Evolutionary conservation across 139 green algal genomes (phyloP), one percentile per base, ranked within the genome.

Genomic region (Closterium sp.): DNA sequence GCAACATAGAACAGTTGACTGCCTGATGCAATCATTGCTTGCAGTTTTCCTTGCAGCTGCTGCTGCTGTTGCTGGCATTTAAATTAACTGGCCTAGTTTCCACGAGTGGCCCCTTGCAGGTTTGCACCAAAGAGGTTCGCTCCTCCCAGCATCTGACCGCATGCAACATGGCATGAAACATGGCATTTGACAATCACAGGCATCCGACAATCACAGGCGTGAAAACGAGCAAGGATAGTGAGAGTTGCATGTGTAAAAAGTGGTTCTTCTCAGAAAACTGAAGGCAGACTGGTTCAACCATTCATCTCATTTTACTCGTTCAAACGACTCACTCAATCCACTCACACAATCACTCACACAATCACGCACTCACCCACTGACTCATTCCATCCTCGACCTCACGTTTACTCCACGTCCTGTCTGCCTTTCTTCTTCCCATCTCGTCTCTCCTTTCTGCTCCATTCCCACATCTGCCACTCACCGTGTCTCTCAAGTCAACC

Each of bases 401-500:
- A 73, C 50, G 6, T 2, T 0, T 27, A 73, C 50, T 73, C 24
- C 17, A 24, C 24, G 13, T 27, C 50, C 50, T 73, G 13, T 73
- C 50, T 73, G 13, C 50, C 50, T 73, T 11, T 22, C 50, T 22
- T 22, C 50, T 73, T 73, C 50, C 50, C 50, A 21, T 73, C 9
- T 22, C 4, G 4, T 22, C 50, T 24, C 50, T 73, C 50, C 17
- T 9, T 38, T 31, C 38, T 45, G 38, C 38, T 45, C 5, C 29
- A 24, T 88, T 4, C 50, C 50, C 50, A 73, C 50, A 73, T 21
- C 50, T 22, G 10, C 13, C 50, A 27, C 91, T 91, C 42, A 93
- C 91, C 85, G 91, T 93, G 21, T 93, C 30, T 28, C 91, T 88
- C 29, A 93, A 87, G 86, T 93, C 91, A 2, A 93, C 91, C 17